Percentiles rank a stretch among this genome's conserved stretches.
Conservation (phyloP, 805 yeast genomes). For the Ogataea methylovora region DNA sequence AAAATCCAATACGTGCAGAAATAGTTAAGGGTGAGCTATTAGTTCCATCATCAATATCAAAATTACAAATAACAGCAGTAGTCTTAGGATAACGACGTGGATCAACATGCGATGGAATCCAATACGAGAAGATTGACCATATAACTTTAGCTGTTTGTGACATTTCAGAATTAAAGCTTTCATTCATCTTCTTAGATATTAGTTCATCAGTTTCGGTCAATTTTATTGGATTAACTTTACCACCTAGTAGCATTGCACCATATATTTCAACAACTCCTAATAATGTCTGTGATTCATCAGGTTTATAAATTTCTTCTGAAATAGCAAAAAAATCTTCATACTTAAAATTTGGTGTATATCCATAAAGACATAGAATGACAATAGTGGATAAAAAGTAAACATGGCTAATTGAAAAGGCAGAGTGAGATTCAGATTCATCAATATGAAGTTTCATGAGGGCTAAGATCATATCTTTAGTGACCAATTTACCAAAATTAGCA, state of each 20-base stretch:
- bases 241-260: conserved; percentile 51
- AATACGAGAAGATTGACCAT: conserved; percentile 75
- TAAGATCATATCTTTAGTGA: conserved; percentile 55
- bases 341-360: conserved; percentile 31
- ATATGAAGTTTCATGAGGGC: conserved; percentile 43
- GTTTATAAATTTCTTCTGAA: conserved; percentile 43
- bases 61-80: conserved; percentile 34
- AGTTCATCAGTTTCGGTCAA: conserved; percentile 35
- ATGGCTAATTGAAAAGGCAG: conserved; percentile 58
- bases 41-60: conserved; percentile 40
- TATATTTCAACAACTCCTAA: conserved; percentile 66
- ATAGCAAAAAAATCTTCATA: conserved; percentile 47
- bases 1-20: conserved; percentile 50
- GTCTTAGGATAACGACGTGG: conserved; percentile 56
- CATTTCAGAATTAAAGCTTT: conserved; percentile 47
- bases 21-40: conserved; percentile 55
- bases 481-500: conserved; percentile 30
- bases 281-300: conserved; percentile 69
- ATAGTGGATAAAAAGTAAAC: conserved; percentile 50
- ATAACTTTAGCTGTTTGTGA: conserved; percentile 66
- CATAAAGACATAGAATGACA: conserved; percentile 40
- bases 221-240: conserved; percentile 29
- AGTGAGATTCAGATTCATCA: conserved; percentile 61
- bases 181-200: conserved; percentile 34
- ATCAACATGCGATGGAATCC: conserved; percentile 63